These are phyloP conservation scores for Globisporangium solare DNA, from an alignment of 352 stramenopile species.

Conservation along the genomic window DNA sequence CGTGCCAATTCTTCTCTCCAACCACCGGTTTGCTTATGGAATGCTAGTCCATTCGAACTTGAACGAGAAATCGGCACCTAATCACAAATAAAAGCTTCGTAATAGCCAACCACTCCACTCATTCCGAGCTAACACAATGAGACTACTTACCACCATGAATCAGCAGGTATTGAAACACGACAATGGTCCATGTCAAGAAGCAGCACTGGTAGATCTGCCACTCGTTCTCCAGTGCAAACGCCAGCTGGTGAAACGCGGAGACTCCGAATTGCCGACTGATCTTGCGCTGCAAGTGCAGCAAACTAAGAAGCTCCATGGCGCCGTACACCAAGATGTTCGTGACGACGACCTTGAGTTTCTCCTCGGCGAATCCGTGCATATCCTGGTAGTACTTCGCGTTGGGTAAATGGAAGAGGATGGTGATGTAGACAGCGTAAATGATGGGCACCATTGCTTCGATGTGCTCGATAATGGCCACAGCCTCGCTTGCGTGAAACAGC, in stretches of 20 bases:
- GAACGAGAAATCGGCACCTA: too few relatives aligned
- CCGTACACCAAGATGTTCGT: slow-evolving; percentile 21
- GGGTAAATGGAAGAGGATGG: slow-evolving; percentile 8
- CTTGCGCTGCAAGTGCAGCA: slow-evolving; percentile 12
- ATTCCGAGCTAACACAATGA: too few relatives aligned
- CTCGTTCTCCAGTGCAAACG: slow-evolving; percentile 8
- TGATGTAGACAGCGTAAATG: slow-evolving; percentile 20
- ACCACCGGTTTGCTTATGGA: too few relatives aligned
- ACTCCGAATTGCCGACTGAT: slow-evolving; percentile 13
- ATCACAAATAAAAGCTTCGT: too few relatives aligned
- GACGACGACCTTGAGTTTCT: slow-evolving; percentile 1
- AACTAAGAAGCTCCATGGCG: slow-evolving; percentile 13
- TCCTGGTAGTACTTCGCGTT: slow-evolving; percentile 16
- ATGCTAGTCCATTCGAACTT: too few relatives aligned
- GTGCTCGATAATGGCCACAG: slow-evolving; percentile 23
- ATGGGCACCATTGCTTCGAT: slow-evolving; percentile 24
- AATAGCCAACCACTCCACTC: too few relatives aligned
- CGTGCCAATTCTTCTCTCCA: too few relatives aligned
- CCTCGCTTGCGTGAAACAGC: slow-evolving; percentile 19
- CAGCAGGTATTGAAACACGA: not conserved
- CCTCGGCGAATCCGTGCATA: slow-evolving; percentile 1
- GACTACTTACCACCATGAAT: not conserved
- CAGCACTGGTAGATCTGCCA: not conserved
- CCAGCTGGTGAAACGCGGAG: slow-evolving; percentile 22
- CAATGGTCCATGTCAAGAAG: not conserved